Percentiles rank a stretch among this genome's conserved stretches.
These are phyloP conservation scores for Yarrowia deformans DNA, from an alignment of 805 yeast genomes.

Conservation along the genomic window DNA sequence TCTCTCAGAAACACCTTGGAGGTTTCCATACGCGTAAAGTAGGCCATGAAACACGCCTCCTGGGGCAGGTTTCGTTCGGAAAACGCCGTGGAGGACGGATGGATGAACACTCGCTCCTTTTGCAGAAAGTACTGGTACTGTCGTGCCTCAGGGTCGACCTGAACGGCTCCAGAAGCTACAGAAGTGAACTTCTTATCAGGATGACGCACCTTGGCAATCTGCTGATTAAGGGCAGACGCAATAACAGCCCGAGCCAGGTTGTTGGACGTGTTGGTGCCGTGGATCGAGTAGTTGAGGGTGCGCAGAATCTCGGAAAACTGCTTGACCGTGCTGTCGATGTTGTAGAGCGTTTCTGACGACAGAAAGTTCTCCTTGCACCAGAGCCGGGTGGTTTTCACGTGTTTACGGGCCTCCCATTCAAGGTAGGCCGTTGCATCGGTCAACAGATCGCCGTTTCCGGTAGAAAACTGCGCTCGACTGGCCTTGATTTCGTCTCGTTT, in stretches of 20 bases:
- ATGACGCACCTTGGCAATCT: constrained; percentile 76
- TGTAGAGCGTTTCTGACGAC: constrained; percentile 70
- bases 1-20: constrained; percentile 74
- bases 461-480: constrained; percentile 46
- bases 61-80: constrained; percentile 54
- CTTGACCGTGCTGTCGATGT: constrained; percentile 70
- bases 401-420: constrained; percentile 55
- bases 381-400: constrained; percentile 49
- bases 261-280: constrained; percentile 60
- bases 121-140: constrained; percentile 75
- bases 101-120: constrained; percentile 71
- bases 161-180: constrained; percentile 79
- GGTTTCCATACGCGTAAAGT: constrained; percentile 64
- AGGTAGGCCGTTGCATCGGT: constrained; percentile 68
- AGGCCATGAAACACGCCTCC: constrained; percentile 62
- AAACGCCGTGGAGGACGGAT: constrained; percentile 84
- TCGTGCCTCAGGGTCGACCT: constrained; percentile 82
- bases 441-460: constrained; percentile 76
- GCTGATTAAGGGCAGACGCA: constrained; percentile 85
- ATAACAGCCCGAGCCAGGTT: constrained; percentile 69
- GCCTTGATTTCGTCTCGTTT: constrained; percentile 68
- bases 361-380: constrained; percentile 66
- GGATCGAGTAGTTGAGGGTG: constrained; percentile 50
- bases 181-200: constrained; percentile 81
- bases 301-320: constrained; percentile 75